Percentiles rank a stretch among this genome's conserved stretches.
These are phyloP conservation scores for Diaporthe sp. DNA, from an alignment of 2,329 filamentous ascomycete genomes.

Conservation along the genomic window DNA sequence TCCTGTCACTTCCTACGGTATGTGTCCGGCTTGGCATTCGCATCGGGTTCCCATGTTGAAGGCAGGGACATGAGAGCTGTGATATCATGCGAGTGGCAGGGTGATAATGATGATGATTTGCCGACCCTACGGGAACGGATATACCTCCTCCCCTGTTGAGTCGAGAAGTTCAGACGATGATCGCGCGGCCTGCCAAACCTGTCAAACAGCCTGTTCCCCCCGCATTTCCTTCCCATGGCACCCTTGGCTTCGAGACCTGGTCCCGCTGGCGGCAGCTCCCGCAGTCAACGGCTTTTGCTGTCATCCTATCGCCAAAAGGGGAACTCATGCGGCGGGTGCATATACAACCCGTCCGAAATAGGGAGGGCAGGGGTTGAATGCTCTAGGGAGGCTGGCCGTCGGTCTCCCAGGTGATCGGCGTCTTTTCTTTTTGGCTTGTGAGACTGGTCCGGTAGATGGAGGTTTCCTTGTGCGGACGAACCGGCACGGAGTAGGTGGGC, in stretches of 20 bases:
- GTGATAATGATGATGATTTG: constrained; percentile 1
- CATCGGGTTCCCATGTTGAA: constrained; percentile 3
- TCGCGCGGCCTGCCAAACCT: background rate
- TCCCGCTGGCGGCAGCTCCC: constrained; percentile 19
- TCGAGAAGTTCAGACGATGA: constrained; percentile 17
- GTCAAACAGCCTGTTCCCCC: background rate
- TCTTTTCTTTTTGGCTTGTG: background rate
- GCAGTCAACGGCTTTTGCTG: constrained; percentile 5
- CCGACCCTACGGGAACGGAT: constrained; percentile 4
- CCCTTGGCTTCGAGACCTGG: background rate
- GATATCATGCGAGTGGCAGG: background rate
- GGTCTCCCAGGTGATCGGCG: background rate
- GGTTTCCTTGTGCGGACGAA: background rate
- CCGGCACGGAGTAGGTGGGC: constrained; percentile 6
- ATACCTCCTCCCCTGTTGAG: background rate
- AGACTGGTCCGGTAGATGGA: constrained; percentile 1
- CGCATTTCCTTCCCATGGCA: background rate
- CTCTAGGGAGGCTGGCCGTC: background rate
- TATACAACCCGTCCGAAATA: background rate
- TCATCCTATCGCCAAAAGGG: constrained; percentile 1
- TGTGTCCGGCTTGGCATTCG: background rate
- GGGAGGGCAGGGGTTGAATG: background rate
- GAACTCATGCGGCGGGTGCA: constrained; percentile 7
- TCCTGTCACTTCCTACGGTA: background rate
- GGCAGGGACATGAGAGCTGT: background rate